Base-by-base conservation (phyloP, 2,329 filamentous ascomycete species). In the Cryoendolithus antarcticus region DNA sequence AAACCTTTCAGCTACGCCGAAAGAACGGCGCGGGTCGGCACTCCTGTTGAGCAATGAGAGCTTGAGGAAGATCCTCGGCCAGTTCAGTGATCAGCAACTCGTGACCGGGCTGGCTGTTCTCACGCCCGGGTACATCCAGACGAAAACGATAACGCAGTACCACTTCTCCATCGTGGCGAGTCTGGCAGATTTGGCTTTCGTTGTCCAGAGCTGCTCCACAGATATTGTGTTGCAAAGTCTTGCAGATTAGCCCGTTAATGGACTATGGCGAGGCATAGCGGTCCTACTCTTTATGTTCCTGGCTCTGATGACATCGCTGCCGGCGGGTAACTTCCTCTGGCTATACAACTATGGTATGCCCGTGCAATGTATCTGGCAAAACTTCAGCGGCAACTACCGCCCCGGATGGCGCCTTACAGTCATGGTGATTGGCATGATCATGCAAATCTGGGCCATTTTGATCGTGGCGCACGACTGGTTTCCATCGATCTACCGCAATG, bases 41-140 rank as follows among this genome's bases (percentile, higher is more conserved):
- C 10, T 13, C 8, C 5, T 35, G 9, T 5, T 13, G 11, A n/a
- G 29, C 13, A 24, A 13, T 15, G 19, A 28, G n/a, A n/a, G n/a
- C 9, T 27, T 35, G 13, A 27, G 11, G 10, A 10, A 9, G 8
- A 27, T 35, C 9, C 13, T 45, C 10, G 11, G 19, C 2, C 19
- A 27, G 9, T 37, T 45, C 15, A 45, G 41, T 28, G 41, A 44
- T 19, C 44, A 44, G 28, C 44, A 45, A 28, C 35, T 45, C 11
- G 28, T 45, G 4, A 45, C 38, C 7, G 44, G 44, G 10, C 30
- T 45, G 32, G 41, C 34, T 15, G 12, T 45, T 6, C 21, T 44
- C 2, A 32, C 34, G 4, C 31, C 37, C 24, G 44, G 32, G 11
- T 39, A 36, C 11, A 12, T 31, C 4, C 11, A 34, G 4, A 9